Evolutionary conservation across 345 rosid species (phyloP).

Genomic region (Anastatica hierochuntica): DNA sequence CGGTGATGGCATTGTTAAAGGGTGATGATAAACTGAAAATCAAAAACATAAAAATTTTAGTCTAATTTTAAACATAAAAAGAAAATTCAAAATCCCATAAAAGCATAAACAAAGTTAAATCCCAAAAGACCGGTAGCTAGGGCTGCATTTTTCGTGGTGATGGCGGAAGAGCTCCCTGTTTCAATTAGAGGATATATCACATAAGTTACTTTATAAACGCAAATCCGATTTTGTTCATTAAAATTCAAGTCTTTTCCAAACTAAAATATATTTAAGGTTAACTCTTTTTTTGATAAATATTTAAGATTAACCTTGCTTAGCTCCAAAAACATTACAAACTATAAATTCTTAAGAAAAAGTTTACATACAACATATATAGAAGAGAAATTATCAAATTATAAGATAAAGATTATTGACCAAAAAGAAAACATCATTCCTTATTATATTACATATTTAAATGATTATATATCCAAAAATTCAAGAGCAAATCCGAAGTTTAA

Average conservation of each 20-base stretch:
- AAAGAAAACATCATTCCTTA: neutral
- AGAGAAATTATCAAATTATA: neutral
- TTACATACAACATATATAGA: too few species aligned
- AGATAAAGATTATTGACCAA: neutral
- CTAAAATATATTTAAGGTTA: too few species aligned
- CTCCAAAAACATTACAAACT: too few species aligned
- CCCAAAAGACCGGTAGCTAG: neutral
- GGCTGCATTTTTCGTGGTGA: neutral
- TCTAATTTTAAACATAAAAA: too few species aligned
- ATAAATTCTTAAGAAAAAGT: too few species aligned
- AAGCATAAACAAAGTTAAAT: slow-evolving; percentile 10
- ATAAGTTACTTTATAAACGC: neutral
- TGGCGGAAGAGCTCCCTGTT: slow-evolving; percentile 13
- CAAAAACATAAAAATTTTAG: too few species aligned
- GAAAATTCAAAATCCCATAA: neutral
- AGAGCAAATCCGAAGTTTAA: neutral
- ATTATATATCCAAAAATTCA: neutral
- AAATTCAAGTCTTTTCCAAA: too few species aligned
- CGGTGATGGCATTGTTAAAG: too few species aligned
- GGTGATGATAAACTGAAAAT: too few species aligned
- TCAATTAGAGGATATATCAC: neutral
- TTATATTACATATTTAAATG: neutral
- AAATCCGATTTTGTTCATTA: too few species aligned
- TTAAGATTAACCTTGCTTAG: too few species aligned
- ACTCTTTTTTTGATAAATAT: too few species aligned